Base-by-base conservation (phyloP, 345 rosid species). In the Anastatica hierochuntica region DNA sequence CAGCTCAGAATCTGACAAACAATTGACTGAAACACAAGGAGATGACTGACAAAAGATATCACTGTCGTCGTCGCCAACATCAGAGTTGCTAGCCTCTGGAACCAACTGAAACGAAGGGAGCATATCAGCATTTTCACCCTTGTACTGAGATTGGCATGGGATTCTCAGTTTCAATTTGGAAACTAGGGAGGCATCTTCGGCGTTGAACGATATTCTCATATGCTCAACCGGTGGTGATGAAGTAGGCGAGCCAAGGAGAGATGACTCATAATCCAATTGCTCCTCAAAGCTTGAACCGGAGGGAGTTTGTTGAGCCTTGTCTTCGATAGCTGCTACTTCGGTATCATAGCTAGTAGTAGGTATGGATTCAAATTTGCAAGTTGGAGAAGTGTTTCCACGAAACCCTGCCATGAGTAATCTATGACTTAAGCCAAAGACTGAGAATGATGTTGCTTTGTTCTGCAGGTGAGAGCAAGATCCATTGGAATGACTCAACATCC, bases 11-110 rank as follows among this genome's bases (percentile, higher is more conserved):
- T 84, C 77, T 19, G 89, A 79, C 56, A 73, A 82, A 46, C 74
- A 71, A 74, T 79, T 84, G 47, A 79, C 96, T n/a, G 96, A 87
- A 44, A 68, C 56, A 71, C 68, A 69, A 53, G 86, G 85, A 54
- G 90, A 87, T 43, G 96, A 84, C 68, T 85, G 81, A 58, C 90
- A 87, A 72, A 90, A 87, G 36, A 88, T 87, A 59, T 82, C 88
- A 7, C 52, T 57, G 51, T 42, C 15, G 41, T 79, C 88, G 30
- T 79, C 95, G 14, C 85, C 77, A 27, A 84, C 85, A 3, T 63
- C 77, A 38, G 66, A 71, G 55, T 50, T 50, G 45, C 36, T 39
- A 55, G 63, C 62, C 61, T 77, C 84, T 19, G 90, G 94, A 27
- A 84, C 89, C 80, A 90, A 75, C 69, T 87, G 96, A 74, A 90